Conservation (phyloP, 148 eudicot species). For the Fagopyrum tataricum region DNA sequence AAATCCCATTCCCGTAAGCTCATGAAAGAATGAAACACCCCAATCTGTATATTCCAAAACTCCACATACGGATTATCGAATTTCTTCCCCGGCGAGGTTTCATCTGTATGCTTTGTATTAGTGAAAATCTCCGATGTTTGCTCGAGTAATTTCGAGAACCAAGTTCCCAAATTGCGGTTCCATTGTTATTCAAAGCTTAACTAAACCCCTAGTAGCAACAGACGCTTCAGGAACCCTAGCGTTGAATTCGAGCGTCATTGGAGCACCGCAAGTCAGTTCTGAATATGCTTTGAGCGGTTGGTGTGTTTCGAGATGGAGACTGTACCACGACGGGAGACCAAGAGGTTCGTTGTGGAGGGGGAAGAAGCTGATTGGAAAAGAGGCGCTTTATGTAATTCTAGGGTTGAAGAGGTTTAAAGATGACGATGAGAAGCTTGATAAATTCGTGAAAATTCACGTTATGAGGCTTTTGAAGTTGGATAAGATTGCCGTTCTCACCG, state of each 20-base stretch:
- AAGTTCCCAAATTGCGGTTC: conserved; percentile 13
- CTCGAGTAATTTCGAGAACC: conserved; percentile 22
- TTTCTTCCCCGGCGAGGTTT: background rate
- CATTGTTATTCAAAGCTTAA: conserved; percentile 13
- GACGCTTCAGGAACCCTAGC: conserved; percentile 9
- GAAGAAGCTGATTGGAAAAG: conserved; percentile 83
- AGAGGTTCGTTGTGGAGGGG: conserved; percentile 91
- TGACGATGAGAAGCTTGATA: conserved; percentile 54
- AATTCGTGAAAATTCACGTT: conserved; percentile 58
- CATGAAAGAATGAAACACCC: too few relatives aligned
- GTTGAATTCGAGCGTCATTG: background rate
- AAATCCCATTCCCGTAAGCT: too few relatives aligned
- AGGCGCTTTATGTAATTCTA: conserved; percentile 62
- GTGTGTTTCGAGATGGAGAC: background rate
- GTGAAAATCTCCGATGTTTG: conserved; percentile 18
- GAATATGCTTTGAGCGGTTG: background rate
- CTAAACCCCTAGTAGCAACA: conserved; percentile 1
- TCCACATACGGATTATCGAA: background rate
- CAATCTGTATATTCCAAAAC: background rate
- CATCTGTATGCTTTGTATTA: too few relatives aligned
- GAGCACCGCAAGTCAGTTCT: background rate
- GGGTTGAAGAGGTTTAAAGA: conserved; percentile 70
- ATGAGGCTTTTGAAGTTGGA: conserved; percentile 74
- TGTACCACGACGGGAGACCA: conserved; percentile 82
- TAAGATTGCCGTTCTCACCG: conserved; percentile 69